Conservation (phyloP, 768 basidiomycete genomes). For the Agaricus subrufescens region DNA sequence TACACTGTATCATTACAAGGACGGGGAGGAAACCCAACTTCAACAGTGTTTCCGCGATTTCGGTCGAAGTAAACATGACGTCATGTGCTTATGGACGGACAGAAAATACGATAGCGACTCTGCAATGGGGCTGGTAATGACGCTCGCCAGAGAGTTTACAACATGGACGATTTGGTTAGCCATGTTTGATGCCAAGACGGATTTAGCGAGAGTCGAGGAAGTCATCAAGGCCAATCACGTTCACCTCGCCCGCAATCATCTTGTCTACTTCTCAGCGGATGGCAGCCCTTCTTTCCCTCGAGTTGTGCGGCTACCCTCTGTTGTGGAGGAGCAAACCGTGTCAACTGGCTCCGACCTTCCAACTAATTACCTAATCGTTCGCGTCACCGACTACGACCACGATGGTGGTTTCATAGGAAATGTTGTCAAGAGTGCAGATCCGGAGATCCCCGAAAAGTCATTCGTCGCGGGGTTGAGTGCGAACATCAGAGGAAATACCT, state of each 20-base stretch:
- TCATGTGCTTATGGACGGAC: slow-evolving; percentile 5
- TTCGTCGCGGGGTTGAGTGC: background rate
- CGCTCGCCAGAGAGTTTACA: slow-evolving; percentile 24
- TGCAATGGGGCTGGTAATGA: slow-evolving; percentile 25
- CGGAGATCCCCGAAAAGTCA: background rate
- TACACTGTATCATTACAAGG: slow-evolving; percentile 10
- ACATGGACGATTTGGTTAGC: slow-evolving; percentile 24
- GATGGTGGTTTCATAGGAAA: background rate
- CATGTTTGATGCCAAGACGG: slow-evolving; percentile 19
- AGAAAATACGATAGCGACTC: slow-evolving; percentile 25
- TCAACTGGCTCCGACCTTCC: background rate
- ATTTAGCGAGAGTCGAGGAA: slow-evolving; percentile 11
- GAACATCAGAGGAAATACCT: background rate
- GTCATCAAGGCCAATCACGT: slow-evolving; percentile 7
- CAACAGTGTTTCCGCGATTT: slow-evolving; percentile 9
- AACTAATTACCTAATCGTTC: background rate
- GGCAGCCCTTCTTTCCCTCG: background rate
- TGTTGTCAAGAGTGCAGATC: background rate
- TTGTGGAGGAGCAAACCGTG: background rate
- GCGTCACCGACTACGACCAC: background rate
- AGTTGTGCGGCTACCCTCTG: background rate
- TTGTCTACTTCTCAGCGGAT: background rate
- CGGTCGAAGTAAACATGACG: background rate
- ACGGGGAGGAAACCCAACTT: slow-evolving; percentile 15
- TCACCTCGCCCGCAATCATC: slow-evolving; percentile 9